phyloP scores from a whole-genome alignment of 2,329 filamentous ascomycete species.

The Tricladium varicosporioides region DNA sequence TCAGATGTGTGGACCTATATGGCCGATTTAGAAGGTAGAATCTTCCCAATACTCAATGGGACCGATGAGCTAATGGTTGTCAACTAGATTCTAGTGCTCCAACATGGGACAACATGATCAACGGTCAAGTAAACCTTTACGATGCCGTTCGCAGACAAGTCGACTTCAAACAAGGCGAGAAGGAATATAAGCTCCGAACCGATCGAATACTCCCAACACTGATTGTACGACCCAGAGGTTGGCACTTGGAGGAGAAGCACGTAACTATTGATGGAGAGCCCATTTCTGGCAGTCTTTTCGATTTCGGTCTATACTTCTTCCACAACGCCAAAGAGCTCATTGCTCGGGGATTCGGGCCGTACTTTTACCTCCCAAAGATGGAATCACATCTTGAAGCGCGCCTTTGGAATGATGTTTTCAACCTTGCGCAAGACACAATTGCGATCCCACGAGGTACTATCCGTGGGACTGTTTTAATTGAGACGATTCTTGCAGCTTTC shows the following conservation, averaged over 20 bases:
- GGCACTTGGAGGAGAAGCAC: constrained; percentile 99
- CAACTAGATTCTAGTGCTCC: constrained; percentile 82
- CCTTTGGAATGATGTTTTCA: constrained; percentile 98
- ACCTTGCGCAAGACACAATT: constrained; percentile 89
- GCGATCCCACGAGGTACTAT: constrained; percentile 89
- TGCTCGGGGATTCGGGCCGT: constrained; percentile 80
- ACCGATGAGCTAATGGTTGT: constrained; percentile 3
- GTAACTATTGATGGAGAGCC: constrained; percentile 93
- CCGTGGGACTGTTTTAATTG: constrained; percentile 91
- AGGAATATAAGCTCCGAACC: constrained; percentile 96
- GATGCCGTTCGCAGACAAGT: constrained; percentile 91
- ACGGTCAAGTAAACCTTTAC: constrained; percentile 95
- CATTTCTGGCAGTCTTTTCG: constrained; percentile 88
- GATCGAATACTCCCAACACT: constrained; percentile 85
- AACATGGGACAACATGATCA: constrained; percentile 99
- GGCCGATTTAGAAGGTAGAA: constrained; percentile 91
- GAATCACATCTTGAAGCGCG: constrained; percentile 95
- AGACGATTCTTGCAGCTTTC: constrained; percentile 96
- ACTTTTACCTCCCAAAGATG: constrained; percentile 99
- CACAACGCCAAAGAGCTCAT: constrained; percentile 92
- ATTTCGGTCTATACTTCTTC: constrained; percentile 99
- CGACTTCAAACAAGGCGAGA: constrained; percentile 92
- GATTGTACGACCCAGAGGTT: constrained; percentile 91
- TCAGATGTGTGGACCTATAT: constrained; percentile 98
- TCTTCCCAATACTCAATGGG: constrained; percentile 8